A percentile compares a stretch with the other conserved stretches of the same genome.
phyloP scores from a whole-genome alignment of 1,139 yeast species.

The Meyerozyma athensensis region DNA sequence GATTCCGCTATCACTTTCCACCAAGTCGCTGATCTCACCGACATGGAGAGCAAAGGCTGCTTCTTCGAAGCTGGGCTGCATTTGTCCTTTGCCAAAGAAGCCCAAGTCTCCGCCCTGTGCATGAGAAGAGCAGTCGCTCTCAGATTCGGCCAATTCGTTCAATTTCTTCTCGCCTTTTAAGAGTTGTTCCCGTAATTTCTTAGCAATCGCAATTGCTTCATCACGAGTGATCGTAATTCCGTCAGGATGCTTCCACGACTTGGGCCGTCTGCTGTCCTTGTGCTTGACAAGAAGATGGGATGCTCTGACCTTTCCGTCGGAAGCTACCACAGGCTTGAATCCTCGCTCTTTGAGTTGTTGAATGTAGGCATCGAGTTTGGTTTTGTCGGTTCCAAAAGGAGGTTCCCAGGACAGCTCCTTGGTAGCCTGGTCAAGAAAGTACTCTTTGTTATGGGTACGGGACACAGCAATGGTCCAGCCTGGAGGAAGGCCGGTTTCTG shows the following conservation, averaged over 20 bases:
- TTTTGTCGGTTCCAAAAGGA: slow-evolving; percentile 76
- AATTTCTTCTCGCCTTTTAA: slow-evolving; percentile 66
- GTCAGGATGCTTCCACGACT: slow-evolving; percentile 80
- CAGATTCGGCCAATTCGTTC: slow-evolving; percentile 70
- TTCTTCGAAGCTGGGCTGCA: slow-evolving; percentile 92
- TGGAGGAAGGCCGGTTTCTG: slow-evolving; percentile 71
- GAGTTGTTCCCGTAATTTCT: slow-evolving; percentile 56
- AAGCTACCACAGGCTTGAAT: slow-evolving; percentile 57
- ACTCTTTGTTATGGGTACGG: slow-evolving; percentile 77
- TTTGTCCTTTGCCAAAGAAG: slow-evolving; percentile 78
- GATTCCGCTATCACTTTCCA: slow-evolving; percentile 88
- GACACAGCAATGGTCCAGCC: slow-evolving; percentile 84
- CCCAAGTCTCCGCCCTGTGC: slow-evolving; percentile 91
- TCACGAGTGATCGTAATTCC: slow-evolving; percentile 73
- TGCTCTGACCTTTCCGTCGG: slow-evolving; percentile 41
- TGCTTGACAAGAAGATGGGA: slow-evolving; percentile 80
- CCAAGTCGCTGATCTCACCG: slow-evolving; percentile 78
- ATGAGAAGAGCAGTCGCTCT: slow-evolving; percentile 87
- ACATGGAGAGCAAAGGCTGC: slow-evolving; percentile 79
- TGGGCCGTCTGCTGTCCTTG: slow-evolving; percentile 78
- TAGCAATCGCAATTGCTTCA: slow-evolving; percentile 69
- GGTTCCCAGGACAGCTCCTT: slow-evolving; percentile 87
- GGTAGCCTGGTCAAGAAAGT: slow-evolving; percentile 67
- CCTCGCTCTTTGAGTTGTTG: slow-evolving; percentile 43
- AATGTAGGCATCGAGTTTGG: slow-evolving; percentile 54